A percentile compares a stretch with the other conserved stretches of the same genome.
Evolutionary conservation across 2,329 filamentous ascomycete species (phyloP).

Genomic region (Cryoendolithus antarcticus): DNA sequence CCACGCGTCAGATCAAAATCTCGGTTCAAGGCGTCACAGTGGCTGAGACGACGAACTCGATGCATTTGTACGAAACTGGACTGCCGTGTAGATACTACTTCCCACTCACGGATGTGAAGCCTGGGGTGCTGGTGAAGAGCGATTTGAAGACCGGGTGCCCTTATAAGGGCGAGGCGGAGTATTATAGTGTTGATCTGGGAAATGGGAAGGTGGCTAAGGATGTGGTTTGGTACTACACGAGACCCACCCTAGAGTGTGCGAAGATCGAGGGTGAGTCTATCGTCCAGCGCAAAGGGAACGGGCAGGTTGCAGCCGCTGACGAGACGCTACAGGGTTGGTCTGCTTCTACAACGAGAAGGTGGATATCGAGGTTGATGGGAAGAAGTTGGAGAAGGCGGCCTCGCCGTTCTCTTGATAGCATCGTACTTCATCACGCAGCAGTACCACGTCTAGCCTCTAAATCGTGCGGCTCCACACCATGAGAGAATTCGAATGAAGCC

Average conservation of each 20-base stretch:
- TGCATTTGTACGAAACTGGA: conserved; percentile 50
- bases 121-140: conserved; percentile 36
- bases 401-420: conserved; percentile 14
- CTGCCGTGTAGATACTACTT: conserved; percentile 49
- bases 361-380: conserved; percentile 40
- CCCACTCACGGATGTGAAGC: conserved; percentile 39
- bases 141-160: conserved; percentile 47
- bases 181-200: conserved; percentile 42
- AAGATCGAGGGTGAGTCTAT: conserved; percentile 41
- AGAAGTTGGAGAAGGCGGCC: conserved; percentile 18
- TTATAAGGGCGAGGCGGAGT: conserved; percentile 55
- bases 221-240: conserved; percentile 50
- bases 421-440: no score
- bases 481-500: no score
- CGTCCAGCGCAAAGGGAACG: no score
- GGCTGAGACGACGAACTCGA: conserved; percentile 30
- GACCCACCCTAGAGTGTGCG: conserved; percentile 45
- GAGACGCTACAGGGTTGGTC: conserved; percentile 11
- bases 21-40: conserved; percentile 35
- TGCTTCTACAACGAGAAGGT: conserved; percentile 62
- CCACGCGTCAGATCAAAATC: conserved; percentile 41
- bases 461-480: no score
- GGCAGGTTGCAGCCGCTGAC: no score
- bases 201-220: conserved; percentile 34
- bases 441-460: no score